phyloP scores from a whole-genome alignment of 257 asterid species.

The Thymus quinquecostatus region DNA sequence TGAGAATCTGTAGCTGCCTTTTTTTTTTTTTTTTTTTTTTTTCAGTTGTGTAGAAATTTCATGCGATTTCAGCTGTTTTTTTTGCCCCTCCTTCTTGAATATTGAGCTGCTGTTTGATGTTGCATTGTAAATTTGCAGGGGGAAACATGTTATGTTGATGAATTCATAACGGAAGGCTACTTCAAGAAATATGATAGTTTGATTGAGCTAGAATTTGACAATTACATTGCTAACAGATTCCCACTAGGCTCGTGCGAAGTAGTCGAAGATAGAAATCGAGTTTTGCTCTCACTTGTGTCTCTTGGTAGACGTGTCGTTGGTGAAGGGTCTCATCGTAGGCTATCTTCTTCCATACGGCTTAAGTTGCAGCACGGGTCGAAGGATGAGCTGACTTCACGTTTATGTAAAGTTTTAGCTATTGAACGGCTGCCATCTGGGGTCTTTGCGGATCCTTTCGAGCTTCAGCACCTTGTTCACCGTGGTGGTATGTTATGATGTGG shows the following conservation, averaged over 20 bases:
- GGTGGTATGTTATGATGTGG: conserved; percentile 49
- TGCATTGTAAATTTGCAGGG: conserved; percentile 40
- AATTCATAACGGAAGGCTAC: conserved; percentile 51
- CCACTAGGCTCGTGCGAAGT: conserved; percentile 42
- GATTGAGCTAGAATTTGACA: conserved; percentile 48
- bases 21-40: neutral
- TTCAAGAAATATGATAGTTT: conserved; percentile 50
- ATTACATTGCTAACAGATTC: conserved; percentile 46
- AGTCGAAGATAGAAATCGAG: conserved; percentile 34
- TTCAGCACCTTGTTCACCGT: conserved; percentile 79
- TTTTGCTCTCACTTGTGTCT: neutral
- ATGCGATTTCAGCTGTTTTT: neutral
- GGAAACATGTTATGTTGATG: conserved; percentile 33
- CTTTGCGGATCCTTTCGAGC: conserved; percentile 93
- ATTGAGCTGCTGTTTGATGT: conserved; percentile 18
- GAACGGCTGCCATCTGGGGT: conserved; percentile 84
- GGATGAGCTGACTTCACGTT: conserved; percentile 38
- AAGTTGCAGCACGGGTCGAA: conserved; percentile 36
- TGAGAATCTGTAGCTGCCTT: neutral
- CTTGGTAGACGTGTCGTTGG: conserved; percentile 56
- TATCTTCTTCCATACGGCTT: conserved; percentile 56
- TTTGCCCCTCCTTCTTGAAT: neutral
- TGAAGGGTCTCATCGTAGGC: conserved; percentile 89
- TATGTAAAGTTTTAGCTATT: conserved; percentile 55
- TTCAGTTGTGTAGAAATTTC: neutral